Conservation (phyloP, 306 rosid species). For the Prunus fruticosa region DNA sequence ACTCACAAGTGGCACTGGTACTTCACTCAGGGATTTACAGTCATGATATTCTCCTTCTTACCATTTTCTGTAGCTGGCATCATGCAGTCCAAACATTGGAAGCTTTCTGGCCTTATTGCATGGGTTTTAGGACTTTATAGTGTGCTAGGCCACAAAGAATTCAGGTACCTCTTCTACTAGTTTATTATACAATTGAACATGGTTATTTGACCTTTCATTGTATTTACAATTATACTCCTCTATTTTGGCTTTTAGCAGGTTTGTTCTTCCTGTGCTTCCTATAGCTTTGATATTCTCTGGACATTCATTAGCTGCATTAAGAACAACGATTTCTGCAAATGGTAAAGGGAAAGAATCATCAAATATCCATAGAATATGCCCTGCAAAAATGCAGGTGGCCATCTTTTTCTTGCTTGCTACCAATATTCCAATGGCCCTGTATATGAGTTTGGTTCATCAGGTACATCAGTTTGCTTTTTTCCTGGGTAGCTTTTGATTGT, state of each 20-base stretch:
- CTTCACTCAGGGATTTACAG: conserved; percentile 87
- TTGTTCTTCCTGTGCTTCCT: conserved; percentile 94
- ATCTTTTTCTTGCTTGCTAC: conserved; percentile 74
- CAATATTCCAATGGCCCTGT: conserved; percentile 86
- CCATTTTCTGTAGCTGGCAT: conserved; percentile 85
- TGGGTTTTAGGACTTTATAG: conserved; percentile 89
- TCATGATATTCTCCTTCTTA: conserved; percentile 72
- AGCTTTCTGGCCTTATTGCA: conserved; percentile 68
- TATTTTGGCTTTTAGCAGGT: conserved; percentile 42
- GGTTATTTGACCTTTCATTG: conserved; percentile 18
- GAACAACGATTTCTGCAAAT: conserved; percentile 28
- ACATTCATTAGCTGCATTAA: conserved; percentile 60
- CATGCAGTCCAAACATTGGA: conserved; percentile 71
- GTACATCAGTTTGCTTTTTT: conserved; percentile 33
- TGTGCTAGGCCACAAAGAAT: conserved; percentile 88
- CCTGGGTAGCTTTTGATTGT: neutral
- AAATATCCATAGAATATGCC: conserved; percentile 28
- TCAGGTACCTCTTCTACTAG: conserved; percentile 55
- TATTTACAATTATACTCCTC: conserved; percentile 15
- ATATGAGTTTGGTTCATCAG: conserved; percentile 99
- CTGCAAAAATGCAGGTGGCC: conserved; percentile 47
- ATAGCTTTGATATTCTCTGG: conserved; percentile 88
- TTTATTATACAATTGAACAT: conserved; percentile 10
- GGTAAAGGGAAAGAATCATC: conserved; percentile 34
- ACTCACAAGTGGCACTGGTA: conserved; percentile 99